Percentiles rank a stretch among this genome's conserved stretches.
phyloP scores from a whole-genome alignment of 441 rosid genomes.

The Populus hybrid region DNA sequence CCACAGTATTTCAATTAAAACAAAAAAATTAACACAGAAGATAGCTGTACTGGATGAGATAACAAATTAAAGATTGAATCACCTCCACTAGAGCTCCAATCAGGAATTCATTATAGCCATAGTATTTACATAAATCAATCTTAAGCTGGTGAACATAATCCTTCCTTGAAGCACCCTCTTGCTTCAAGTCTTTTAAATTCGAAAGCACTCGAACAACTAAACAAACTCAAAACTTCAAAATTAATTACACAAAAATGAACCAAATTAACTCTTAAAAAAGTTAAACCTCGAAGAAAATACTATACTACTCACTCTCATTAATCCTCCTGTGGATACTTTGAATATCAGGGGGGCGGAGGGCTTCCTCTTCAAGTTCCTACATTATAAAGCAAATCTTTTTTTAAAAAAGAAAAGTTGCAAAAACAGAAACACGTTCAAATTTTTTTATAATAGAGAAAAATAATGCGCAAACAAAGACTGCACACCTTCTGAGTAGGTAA shows the following conservation, averaged over 20 bases:
- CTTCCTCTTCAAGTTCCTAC: conserved; percentile 86
- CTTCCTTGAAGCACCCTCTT: conserved; percentile 64
- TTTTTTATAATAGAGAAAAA: neutral
- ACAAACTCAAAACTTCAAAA: conserved; percentile 7
- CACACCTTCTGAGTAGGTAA: conserved; percentile 75
- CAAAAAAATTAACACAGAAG: neutral
- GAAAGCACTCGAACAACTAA: conserved; percentile 84
- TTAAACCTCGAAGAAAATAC: neutral
- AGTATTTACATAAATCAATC: conserved; percentile 67
- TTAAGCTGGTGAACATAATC: conserved; percentile 69
- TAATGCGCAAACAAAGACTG: neutral
- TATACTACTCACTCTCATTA: conserved; percentile 57
- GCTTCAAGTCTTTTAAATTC: conserved; percentile 65
- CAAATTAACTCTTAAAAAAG: conserved; percentile 1
- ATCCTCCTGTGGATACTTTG: conserved; percentile 68
- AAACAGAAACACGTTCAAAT: neutral
- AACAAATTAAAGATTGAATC: conserved; percentile 13
- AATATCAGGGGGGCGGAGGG: conserved; percentile 66
- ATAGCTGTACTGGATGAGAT: neutral
- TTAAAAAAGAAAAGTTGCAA: neutral
- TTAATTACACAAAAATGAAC: neutral
- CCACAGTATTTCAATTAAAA: neutral
- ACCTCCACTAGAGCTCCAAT: conserved; percentile 84
- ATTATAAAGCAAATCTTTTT: conserved; percentile 9
- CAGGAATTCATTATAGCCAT: conserved; percentile 89